These are phyloP conservation scores for Sindora glabra DNA, from an alignment of 306 rosid species.

Conservation along the genomic window DNA sequence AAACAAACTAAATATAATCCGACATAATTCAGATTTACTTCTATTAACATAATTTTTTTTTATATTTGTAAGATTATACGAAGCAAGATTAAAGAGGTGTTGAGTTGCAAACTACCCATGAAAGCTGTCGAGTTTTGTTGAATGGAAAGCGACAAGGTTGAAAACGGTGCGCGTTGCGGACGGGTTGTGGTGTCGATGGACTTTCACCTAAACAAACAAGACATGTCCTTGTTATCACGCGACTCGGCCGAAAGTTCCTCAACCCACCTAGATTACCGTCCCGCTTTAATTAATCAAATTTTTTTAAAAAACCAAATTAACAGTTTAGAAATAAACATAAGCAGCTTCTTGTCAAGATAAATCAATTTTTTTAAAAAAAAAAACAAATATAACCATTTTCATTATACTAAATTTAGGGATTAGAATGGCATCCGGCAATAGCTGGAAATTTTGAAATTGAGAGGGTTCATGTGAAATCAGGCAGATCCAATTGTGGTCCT, in stretches of 20 bases:
- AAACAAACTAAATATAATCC: too few species aligned
- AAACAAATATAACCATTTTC: too few species aligned
- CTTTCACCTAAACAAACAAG: constrained; percentile 60
- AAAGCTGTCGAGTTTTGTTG: too few species aligned
- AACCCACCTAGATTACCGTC: neutral
- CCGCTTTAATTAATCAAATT: neutral
- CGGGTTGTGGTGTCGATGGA: constrained; percentile 10
- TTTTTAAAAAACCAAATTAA: constrained; percentile 8
- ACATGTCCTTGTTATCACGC: constrained; percentile 59
- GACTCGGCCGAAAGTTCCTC: constrained; percentile 38
- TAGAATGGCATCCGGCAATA: neutral
- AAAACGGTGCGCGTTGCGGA: constrained; percentile 26
- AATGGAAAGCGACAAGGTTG: constrained; percentile 13
- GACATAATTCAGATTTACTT: too few species aligned
- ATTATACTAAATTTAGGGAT: constrained; percentile 6
- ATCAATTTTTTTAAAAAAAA: too few species aligned
- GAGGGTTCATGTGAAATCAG: constrained; percentile 30
- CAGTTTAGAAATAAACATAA: neutral
- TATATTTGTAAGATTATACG: too few species aligned
- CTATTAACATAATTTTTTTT: too few species aligned
- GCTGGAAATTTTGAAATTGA: constrained; percentile 17
- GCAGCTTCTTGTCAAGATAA: neutral
- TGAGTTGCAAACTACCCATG: too few species aligned
- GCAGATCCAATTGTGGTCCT: constrained; percentile 22
- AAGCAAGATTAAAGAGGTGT: too few species aligned